phyloP scores from a whole-genome alignment of 2,329 filamentous ascomycete species.

The Aspergillus ochraceus region DNA sequence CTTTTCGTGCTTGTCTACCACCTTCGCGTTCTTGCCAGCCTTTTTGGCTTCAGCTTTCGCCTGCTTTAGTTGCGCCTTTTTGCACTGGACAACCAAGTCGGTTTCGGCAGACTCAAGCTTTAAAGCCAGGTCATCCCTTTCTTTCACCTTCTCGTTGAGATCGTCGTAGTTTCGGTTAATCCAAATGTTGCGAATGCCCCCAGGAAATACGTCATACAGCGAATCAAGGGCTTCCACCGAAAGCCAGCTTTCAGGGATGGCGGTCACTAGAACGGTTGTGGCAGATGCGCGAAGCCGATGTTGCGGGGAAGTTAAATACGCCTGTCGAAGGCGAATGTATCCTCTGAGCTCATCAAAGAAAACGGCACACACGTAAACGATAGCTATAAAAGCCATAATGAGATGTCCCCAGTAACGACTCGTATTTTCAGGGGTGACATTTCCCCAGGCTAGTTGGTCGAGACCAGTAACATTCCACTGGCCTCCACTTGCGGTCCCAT shows the following conservation, averaged over 20 bases:
- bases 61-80: slow-evolving; percentile 74
- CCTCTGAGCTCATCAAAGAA: slow-evolving; percentile 83
- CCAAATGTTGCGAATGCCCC: slow-evolving; percentile 94
- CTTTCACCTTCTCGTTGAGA: slow-evolving; percentile 78
- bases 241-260: slow-evolving; percentile 89
- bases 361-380: slow-evolving; percentile 82
- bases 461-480: slow-evolving; percentile 63
- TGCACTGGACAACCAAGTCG: slow-evolving; percentile 75
- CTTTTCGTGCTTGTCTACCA: slow-evolving; percentile 45
- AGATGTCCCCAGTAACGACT: slow-evolving; percentile 81
- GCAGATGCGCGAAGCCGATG: slow-evolving; percentile 91
- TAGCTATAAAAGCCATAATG: slow-evolving; percentile 72
- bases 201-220: slow-evolving; percentile 93
- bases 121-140: slow-evolving; percentile 69
- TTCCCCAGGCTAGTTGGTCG: slow-evolving; percentile 84
- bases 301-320: slow-evolving; percentile 90
- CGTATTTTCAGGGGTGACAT: slow-evolving; percentile 67
- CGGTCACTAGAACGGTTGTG: slow-evolving; percentile 89
- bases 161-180: slow-evolving; percentile 86
- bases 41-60: slow-evolving; percentile 64
- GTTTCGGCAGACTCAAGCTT: slow-evolving; percentile 81
- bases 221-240: slow-evolving; percentile 76
- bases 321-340: slow-evolving; percentile 90
- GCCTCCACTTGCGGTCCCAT: slow-evolving; percentile 35
- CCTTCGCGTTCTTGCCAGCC: slow-evolving; percentile 48